phyloP scores from a whole-genome alignment of 768 basidiomycete genomes.

The Suillus tomentosus region DNA sequence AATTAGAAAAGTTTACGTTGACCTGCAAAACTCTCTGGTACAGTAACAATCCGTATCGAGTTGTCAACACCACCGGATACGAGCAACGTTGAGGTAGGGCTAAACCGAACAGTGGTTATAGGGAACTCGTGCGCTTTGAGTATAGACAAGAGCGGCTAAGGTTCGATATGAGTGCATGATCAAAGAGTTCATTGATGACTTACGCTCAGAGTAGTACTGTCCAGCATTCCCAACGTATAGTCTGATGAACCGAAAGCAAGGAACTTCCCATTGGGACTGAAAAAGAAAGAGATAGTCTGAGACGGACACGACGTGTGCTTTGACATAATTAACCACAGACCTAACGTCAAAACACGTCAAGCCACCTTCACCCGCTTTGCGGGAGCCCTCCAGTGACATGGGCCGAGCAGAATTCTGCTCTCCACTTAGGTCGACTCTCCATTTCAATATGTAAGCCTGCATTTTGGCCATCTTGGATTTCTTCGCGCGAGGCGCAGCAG shows the following conservation, averaged over 20 bases:
- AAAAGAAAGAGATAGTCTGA: slow-evolving; percentile 11
- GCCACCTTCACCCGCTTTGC: slow-evolving; percentile 77
- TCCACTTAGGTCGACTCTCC: slow-evolving; percentile 62
- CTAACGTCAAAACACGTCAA: slow-evolving; percentile 89
- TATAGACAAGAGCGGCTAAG: slow-evolving; percentile 85
- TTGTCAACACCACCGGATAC: slow-evolving; percentile 93
- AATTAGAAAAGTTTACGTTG: slow-evolving; percentile 47
- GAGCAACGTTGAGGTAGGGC: slow-evolving; percentile 75
- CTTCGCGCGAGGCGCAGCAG: slow-evolving; percentile 57
- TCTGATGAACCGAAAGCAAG: slow-evolving; percentile 90
- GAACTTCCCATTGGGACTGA: slow-evolving; percentile 76
- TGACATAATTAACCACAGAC: slow-evolving; percentile 41
- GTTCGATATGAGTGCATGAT: neutral
- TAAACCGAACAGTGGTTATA: slow-evolving; percentile 87
- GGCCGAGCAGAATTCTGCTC: slow-evolving; percentile 67
- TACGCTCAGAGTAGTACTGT: slow-evolving; percentile 77
- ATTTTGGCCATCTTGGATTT: slow-evolving; percentile 55
- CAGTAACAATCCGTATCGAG: slow-evolving; percentile 74
- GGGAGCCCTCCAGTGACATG: slow-evolving; percentile 53
- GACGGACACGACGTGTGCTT: slow-evolving; percentile 9
- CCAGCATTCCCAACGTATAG: slow-evolving; percentile 80
- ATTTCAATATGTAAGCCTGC: slow-evolving; percentile 68
- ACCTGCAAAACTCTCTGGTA: slow-evolving; percentile 57
- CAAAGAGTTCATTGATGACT: slow-evolving; percentile 24
- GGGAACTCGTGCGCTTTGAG: slow-evolving; percentile 95